phyloP scores from a whole-genome alignment of 352 stramenopile species.

The Pythium periplocum region DNA sequence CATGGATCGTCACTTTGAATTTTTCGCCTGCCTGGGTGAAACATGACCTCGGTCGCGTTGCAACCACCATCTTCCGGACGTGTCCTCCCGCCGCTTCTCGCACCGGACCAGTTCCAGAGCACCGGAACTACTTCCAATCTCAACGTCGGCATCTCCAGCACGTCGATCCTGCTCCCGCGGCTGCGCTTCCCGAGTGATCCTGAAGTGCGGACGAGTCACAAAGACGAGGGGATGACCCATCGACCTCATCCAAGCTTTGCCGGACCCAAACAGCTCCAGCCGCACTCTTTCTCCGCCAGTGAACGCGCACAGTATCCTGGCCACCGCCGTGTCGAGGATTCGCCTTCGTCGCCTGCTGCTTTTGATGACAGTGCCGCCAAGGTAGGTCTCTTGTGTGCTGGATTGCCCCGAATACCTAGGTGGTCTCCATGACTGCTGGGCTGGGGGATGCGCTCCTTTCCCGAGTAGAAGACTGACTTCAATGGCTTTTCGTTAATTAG shows the following conservation, averaged over 20 bases:
- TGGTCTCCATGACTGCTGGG: no score
- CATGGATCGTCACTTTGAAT: conserved; percentile 7
- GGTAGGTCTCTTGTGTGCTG: conserved; percentile 4
- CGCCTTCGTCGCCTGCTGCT: no score
- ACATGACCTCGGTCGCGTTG: conserved; percentile 9
- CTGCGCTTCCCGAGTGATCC: conserved; percentile 15
- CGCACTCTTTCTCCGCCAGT: neutral
- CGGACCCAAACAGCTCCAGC: conserved; percentile 4
- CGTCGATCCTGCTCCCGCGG: conserved; percentile 12
- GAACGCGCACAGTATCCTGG: neutral
- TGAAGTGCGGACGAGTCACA: conserved; percentile 2
- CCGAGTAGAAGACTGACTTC: conserved; percentile 9
- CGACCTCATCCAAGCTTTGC: neutral
- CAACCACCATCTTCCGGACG: neutral
- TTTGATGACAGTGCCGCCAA: neutral
- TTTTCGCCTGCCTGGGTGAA: conserved; percentile 4
- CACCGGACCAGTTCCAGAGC: neutral
- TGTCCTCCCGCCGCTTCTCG: conserved; percentile 7
- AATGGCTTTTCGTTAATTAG: conserved; percentile 30
- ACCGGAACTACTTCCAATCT: neutral
- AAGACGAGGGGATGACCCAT: conserved; percentile 1
- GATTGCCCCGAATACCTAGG: neutral
- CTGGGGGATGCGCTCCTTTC: neutral
- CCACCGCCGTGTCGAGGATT: no score
- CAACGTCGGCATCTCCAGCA: conserved; percentile 1